Base-by-base conservation (phyloP, 179 eudicot species). In the Carnegiea gigantea region DNA sequence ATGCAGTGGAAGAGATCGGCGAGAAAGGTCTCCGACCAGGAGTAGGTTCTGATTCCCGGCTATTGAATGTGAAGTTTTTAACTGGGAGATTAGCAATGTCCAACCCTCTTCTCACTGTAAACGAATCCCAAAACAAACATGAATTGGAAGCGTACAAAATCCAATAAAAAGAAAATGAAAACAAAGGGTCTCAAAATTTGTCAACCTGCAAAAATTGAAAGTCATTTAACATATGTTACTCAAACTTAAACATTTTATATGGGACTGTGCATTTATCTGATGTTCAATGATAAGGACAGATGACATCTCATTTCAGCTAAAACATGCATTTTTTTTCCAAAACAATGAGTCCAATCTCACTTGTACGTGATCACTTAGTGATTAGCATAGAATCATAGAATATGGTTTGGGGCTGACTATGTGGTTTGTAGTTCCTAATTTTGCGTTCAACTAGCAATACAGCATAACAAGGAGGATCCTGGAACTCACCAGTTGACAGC, bases 1-100 rank as follows among this genome's bases (percentile, higher is more conserved):
- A 89, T 80, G 94, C 87, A 43, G 86, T 91, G 13, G 96, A 89
- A 82, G 99, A 87, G 77, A 95, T 87, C 28, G 97, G 98, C 0
- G 96, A 94, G 86, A 94, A 94, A 24, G 98, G 98, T 86, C 82
- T 93, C 82, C 98, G 85, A 76, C 38, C 79, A 77, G 83, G 62
- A 1, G 89, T 84, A 60, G 91, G 83, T 77, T 91, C 94, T 23
- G 81, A 81, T 83, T 91, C 98, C 23, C 88, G 89, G 64, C 89
- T 87, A 80, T 81, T 86, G 49, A 87, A 62, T 49, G 90, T 73
- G 74, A 75, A 83, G 65, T 83, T 89, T 75, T 77, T 91, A 20
- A 79, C 73, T 28, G 92, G 90, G 77, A 85, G 86, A 79, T 80
- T 85, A 53, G 81, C 87, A 43, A 89, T 83, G 79, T 91, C 95